phyloP scores from a whole-genome alignment of 2,329 filamentous ascomycete species.

The Neofusicoccum sp. region DNA sequence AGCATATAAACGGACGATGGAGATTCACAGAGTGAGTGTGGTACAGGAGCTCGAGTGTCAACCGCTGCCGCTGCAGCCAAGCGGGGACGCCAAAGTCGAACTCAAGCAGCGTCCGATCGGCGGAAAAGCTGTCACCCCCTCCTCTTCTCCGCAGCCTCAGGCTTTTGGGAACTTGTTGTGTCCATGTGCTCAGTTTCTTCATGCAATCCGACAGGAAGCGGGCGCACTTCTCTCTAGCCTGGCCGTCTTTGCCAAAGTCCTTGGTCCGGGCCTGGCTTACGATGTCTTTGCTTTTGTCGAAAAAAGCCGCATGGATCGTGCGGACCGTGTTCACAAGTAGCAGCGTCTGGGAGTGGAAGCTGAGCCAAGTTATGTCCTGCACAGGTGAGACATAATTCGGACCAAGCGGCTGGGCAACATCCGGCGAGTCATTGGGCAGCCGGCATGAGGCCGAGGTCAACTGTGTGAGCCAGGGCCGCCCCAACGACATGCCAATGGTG shows the following conservation, averaged over 20 bases:
- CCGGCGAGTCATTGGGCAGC: conserved; percentile 39
- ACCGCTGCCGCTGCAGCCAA: conserved; percentile 21
- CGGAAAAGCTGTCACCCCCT: conserved; percentile 22
- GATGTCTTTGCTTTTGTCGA: conserved; percentile 29
- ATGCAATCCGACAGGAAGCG: conserved; percentile 29
- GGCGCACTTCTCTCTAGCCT: conserved; percentile 32
- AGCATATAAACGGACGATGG: conserved; percentile 29
- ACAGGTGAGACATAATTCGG: conserved; percentile 22
- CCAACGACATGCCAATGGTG: conserved; percentile 49
- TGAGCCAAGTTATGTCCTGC: conserved; percentile 41
- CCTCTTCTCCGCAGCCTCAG: conserved; percentile 26
- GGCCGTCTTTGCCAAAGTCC: conserved; percentile 31
- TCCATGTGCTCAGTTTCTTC: conserved; percentile 32
- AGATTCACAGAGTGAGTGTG: conserved; percentile 26
- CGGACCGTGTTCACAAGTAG: conserved; percentile 36
- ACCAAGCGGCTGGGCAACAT: conserved; percentile 29
- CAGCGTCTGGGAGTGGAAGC: conserved; percentile 34
- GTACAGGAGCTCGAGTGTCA: conserved; percentile 29
- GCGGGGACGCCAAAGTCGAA: conserved; percentile 9
- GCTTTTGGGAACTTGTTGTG: conserved; percentile 35
- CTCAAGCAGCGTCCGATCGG: conserved; percentile 20
- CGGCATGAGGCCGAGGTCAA: conserved; percentile 35
- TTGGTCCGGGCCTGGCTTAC: conserved; percentile 18
- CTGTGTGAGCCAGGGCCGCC: conserved; percentile 43
- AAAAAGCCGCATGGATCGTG: conserved; percentile 37